Base-by-base conservation (phyloP, 2,329 filamentous ascomycete species). In the Dissoconium aciculare region DNA sequence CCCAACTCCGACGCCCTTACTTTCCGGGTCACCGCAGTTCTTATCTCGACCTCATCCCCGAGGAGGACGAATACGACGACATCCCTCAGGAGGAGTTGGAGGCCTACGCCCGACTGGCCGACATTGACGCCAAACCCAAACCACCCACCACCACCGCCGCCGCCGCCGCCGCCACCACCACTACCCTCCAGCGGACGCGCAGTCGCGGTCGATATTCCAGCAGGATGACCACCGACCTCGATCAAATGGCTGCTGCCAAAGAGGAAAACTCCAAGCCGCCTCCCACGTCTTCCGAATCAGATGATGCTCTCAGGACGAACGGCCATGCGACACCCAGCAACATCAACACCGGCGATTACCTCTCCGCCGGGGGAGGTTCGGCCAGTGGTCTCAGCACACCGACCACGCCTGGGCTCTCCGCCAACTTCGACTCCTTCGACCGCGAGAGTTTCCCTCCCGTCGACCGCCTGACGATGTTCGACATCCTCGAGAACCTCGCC, bases 401-500 rank as follows among this genome's bases (percentile, higher is more conserved):
- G 5, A 39, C 38, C 56, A 31, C 63, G 54, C 53, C 59, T 26
- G 75, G 48, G 49, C 63, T 40, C 39, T 59, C 84, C 28, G 91
- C 84, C 5, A 83, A 76, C 53, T 77, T 74, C n/a, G 83, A 83
- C 47, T 80, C 89, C 34, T 83, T 60, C 23, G 50, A 87, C 51
- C 89, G 81, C 70, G 83, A 92, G 39, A 66, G 73, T 13, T 79
- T 91, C 39, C 82, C 85, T 6, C 85, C 87, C 1, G 64, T 94
- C 14, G 89, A 98, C 54, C 79, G 83, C 30, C 64, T 98, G 32
- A 85, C 80, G 23, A 73, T 95, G 35, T 83, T 98, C 47, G 89
- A 98, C 51, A 67, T 98, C 28, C 70, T 98, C 42, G 87, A 94
- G 58, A 95, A 94, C 53, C 58, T 98, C 40, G 81, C 85, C 4